Conservation (phyloP, 305 asterid genomes). For the Euphrasia arctica region DNA sequence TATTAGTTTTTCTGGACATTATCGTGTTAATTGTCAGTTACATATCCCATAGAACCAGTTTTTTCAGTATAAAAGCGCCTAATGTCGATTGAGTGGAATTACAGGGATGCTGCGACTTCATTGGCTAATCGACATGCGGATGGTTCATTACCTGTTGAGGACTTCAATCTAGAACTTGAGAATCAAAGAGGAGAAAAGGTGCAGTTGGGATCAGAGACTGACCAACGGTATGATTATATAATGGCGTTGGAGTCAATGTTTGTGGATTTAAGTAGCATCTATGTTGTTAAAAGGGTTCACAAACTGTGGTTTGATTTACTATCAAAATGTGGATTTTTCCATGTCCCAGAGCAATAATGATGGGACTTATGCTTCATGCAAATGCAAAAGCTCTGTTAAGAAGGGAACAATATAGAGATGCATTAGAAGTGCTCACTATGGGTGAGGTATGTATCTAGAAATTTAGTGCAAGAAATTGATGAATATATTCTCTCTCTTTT, state of each 20-base stretch:
- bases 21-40: background rate
- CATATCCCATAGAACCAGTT: conserved; percentile 6
- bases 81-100: conserved; percentile 13
- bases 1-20: conserved; percentile 7
- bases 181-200: conserved; percentile 90
- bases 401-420: conserved; percentile 64
- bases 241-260: conserved; percentile 12
- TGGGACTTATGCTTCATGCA: conserved; percentile 97
- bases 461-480: background rate
- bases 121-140: conserved; percentile 79
- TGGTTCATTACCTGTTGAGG: conserved; percentile 88
- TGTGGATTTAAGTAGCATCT: conserved; percentile 16
- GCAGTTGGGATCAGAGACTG: conserved; percentile 89
- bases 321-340: conserved; percentile 8
- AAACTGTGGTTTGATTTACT: background rate
- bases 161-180: conserved; percentile 92
- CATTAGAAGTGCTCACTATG: conserved; percentile 88
- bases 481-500: background rate
- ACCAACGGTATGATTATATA: conserved; percentile 56
- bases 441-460: conserved; percentile 48
- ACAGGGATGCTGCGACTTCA: conserved; percentile 77
- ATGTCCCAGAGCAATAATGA: conserved; percentile 79
- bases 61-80: conserved; percentile 14
- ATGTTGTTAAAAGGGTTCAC: conserved; percentile 16
- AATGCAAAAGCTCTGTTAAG: conserved; percentile 74